phyloP scores from a whole-genome alignment of 768 basidiomycete species.

The Calvatia gigantea region DNA sequence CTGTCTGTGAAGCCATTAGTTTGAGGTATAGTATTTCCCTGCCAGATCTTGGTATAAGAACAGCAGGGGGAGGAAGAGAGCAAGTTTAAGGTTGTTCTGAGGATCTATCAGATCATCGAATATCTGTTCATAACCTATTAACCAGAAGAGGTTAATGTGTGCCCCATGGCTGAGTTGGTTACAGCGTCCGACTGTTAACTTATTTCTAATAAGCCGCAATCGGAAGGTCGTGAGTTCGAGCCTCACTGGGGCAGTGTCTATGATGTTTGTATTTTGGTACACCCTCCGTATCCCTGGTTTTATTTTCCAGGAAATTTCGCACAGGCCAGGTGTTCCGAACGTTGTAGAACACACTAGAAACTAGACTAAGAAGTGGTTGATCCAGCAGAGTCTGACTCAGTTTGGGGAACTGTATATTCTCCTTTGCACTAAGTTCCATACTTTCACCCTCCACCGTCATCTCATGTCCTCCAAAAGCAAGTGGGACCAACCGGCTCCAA shows the following conservation, averaged over 20 bases:
- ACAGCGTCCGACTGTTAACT: conserved; percentile 73
- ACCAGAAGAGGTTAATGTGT: no score
- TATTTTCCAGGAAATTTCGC: no score
- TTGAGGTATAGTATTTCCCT: not conserved
- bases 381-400: not conserved
- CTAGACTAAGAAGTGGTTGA: not conserved
- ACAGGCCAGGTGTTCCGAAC: not conserved
- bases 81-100: no score
- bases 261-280: conserved; percentile 6
- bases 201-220: conserved; percentile 22
- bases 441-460: not conserved
- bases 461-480: conserved; percentile 30
- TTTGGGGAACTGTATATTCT: not conserved
- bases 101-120: no score
- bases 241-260: conserved; percentile 53
- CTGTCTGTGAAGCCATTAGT: not conserved
- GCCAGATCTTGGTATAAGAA: no score
- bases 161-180: conserved; percentile 78
- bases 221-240: conserved; percentile 70
- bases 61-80: no score
- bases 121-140: no score
- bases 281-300: no score
- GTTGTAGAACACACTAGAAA: not conserved
- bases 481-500: conserved; percentile 64
- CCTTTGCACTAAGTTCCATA: conserved; percentile 20